Conservation (phyloP, 352 stramenopile species). For the Phytophthora boehmeriae region DNA sequence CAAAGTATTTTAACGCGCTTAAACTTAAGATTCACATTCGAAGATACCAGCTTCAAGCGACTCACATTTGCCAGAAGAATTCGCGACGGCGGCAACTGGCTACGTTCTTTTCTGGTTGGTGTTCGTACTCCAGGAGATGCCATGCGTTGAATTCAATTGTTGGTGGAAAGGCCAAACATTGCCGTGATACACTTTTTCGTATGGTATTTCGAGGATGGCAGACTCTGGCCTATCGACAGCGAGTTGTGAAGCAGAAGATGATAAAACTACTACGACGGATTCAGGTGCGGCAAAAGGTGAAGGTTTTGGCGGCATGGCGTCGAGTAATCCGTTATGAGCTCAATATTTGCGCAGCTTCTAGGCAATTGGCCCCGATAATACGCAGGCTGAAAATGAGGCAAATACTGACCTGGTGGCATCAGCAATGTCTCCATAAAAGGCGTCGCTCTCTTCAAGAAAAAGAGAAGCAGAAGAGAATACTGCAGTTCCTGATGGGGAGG, state of each 20-base stretch:
- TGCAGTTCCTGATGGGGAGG: slow-evolving; percentile 43
- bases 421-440: slow-evolving; percentile 14
- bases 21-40: slow-evolving; percentile 22
- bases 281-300: not conserved
- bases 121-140: slow-evolving; percentile 7
- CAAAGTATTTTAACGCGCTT: slow-evolving; percentile 33
- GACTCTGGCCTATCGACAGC: not conserved
- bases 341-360: not conserved
- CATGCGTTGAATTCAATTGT: slow-evolving; percentile 11
- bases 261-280: slow-evolving; percentile 17
- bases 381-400: slow-evolving; percentile 9
- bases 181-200: slow-evolving; percentile 7
- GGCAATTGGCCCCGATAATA: slow-evolving; percentile 4
- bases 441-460: slow-evolving; percentile 8
- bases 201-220: slow-evolving; percentile 22
- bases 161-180: slow-evolving; percentile 11
- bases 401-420: slow-evolving; percentile 15
- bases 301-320: slow-evolving; percentile 15
- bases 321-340: slow-evolving; percentile 15
- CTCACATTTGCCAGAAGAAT: slow-evolving; percentile 25
- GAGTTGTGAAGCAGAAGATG: slow-evolving; percentile 22
- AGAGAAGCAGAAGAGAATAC: slow-evolving; percentile 39
- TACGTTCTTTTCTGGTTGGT: slow-evolving; percentile 24
- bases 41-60: slow-evolving; percentile 11
- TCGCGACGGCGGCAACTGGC: slow-evolving; percentile 14